These are phyloP conservation scores for Crotalaria pallida DNA, from an alignment of 306 rosid genomes.

Conservation along the genomic window DNA sequence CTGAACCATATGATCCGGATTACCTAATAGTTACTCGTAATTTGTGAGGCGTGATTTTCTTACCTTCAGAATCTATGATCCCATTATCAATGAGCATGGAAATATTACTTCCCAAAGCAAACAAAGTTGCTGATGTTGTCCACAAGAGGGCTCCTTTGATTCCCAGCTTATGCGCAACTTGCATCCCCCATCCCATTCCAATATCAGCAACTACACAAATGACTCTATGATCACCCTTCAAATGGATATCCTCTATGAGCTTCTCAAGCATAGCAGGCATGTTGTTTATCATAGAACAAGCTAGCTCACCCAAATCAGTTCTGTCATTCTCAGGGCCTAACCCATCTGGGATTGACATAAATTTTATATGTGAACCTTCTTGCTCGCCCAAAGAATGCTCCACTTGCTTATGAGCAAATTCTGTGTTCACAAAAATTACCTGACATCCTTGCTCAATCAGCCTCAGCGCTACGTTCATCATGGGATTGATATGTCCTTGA, in stretches of 20 bases:
- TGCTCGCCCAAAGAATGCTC: neutral
- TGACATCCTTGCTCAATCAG: conserved; percentile 15
- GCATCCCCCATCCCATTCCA: neutral
- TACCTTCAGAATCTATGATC: conserved; percentile 27
- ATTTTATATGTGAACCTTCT: neutral
- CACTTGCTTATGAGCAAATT: conserved; percentile 9
- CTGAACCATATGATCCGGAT: too few relatives aligned
- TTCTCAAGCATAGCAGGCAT: conserved; percentile 30
- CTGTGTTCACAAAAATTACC: conserved; percentile 27
- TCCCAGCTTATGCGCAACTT: neutral
- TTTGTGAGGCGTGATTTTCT: neutral
- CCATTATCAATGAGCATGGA: conserved; percentile 29
- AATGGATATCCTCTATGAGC: conserved; percentile 1
- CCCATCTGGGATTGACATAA: conserved; percentile 23
- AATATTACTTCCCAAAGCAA: neutral
- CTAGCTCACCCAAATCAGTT: neutral
- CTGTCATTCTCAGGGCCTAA: conserved; percentile 18
- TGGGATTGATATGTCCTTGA: conserved; percentile 36
- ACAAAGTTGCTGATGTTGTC: neutral
- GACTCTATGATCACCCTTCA: neutral
- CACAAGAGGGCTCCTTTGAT: neutral
- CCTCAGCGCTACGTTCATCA: conserved; percentile 23
- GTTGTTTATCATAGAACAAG: neutral
- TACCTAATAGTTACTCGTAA: too few relatives aligned
- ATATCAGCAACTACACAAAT: neutral